A percentile compares a stretch with the other conserved stretches of the same genome.
These are phyloP conservation scores for Drosera capensis DNA, from an alignment of 148 eudicot species.

Conservation along the genomic window DNA sequence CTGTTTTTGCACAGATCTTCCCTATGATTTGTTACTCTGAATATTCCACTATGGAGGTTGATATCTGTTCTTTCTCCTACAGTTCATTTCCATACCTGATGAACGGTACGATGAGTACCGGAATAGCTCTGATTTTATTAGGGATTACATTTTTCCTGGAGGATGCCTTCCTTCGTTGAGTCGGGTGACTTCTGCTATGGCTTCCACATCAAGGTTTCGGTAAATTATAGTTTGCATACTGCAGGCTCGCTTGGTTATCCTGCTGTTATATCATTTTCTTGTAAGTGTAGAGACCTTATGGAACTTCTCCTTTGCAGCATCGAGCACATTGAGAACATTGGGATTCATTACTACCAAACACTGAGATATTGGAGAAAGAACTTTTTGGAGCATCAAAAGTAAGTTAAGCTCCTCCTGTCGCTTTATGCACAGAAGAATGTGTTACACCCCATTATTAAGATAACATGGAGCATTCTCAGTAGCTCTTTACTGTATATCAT, in stretches of 20 bases:
- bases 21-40: no score
- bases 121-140: conserved; percentile 59
- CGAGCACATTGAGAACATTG: conserved; percentile 69
- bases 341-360: conserved; percentile 60
- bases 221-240: conserved; percentile 8
- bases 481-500: no score
- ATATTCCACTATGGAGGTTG: no score
- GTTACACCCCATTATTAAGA: no score
- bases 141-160: conserved; percentile 79
- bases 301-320: conserved; percentile 29
- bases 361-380: conserved; percentile 54
- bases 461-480: no score
- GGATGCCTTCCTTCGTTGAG: conserved; percentile 67
- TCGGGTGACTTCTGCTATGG: conserved; percentile 68
- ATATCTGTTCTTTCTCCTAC: no score
- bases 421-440: no score
- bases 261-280: not conserved
- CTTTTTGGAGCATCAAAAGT: conserved; percentile 48
- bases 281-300: not conserved
- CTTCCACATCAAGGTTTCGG: conserved; percentile 65
- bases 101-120: conserved; percentile 67
- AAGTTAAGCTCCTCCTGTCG: not conserved
- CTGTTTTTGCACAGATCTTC: no score
- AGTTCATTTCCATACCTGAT: conserved; percentile 76
- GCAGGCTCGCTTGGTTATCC: no score